Percentiles rank a stretch among this genome's conserved stretches.
These are phyloP conservation scores for Lipomyces yarrowii DNA, from an alignment of 1,139 yeast species.

Conservation along the genomic window DNA sequence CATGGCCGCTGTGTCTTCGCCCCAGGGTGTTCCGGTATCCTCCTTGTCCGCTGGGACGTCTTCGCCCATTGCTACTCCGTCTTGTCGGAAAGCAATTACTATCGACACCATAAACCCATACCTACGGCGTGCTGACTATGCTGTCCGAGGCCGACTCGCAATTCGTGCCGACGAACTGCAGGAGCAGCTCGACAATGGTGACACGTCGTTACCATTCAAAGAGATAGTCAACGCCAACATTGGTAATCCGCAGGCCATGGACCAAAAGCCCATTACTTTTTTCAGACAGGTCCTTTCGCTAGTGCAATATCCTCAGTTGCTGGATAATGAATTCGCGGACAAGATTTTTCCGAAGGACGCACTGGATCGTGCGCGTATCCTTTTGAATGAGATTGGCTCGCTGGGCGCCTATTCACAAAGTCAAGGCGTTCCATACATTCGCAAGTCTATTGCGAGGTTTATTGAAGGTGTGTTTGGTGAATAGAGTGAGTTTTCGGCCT, in stretches of 20 bases:
- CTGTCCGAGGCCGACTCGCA: slow-evolving; percentile 95
- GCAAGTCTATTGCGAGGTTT: slow-evolving; percentile 79
- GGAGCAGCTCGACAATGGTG: slow-evolving; percentile 53
- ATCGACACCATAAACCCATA: slow-evolving; percentile 63
- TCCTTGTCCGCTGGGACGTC: background rate
- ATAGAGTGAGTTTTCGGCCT: background rate
- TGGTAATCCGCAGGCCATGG: slow-evolving; percentile 96
- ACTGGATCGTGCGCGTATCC: slow-evolving; percentile 61
- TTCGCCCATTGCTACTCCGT: slow-evolving; percentile 1
- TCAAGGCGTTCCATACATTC: slow-evolving; percentile 74
- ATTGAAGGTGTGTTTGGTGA: slow-evolving; percentile 47
- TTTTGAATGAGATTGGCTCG: slow-evolving; percentile 69
- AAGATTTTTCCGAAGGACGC: slow-evolving; percentile 69
- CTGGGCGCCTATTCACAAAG: slow-evolving; percentile 95
- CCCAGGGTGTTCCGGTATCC: background rate
- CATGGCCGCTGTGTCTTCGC: background rate
- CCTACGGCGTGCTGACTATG: slow-evolving; percentile 86
- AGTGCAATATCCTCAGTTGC: slow-evolving; percentile 77
- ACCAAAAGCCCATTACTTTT: slow-evolving; percentile 92
- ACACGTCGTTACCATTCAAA: slow-evolving; percentile 71
- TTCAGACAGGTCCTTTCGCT: slow-evolving; percentile 87
- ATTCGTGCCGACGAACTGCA: slow-evolving; percentile 85
- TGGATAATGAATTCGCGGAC: slow-evolving; percentile 45
- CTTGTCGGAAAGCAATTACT: slow-evolving; percentile 27
- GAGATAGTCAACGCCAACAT: slow-evolving; percentile 86